Evolutionary conservation across 202 grass and related monocot genomes (phyloP).

Genomic region (Musa balbisiana): DNA sequence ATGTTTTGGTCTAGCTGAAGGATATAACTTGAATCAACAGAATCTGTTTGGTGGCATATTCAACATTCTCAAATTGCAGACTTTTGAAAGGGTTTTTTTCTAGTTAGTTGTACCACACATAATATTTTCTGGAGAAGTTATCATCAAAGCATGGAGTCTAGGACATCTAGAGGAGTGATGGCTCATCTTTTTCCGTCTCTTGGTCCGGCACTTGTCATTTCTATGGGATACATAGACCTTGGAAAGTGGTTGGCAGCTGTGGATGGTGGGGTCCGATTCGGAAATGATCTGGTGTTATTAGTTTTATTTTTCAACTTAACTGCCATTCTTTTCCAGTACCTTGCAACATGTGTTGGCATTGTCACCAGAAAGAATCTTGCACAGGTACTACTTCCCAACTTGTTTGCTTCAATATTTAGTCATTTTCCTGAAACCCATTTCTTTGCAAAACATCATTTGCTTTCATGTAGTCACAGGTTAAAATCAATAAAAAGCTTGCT

Average conservation of each 20-base stretch:
- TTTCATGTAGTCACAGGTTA: not conserved
- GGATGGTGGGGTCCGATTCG: constrained; percentile 77
- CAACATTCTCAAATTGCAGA: not conserved
- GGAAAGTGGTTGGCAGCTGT: constrained; percentile 86
- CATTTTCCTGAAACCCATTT: not conserved
- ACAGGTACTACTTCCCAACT: constrained; percentile 44
- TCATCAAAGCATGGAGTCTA: constrained; percentile 13
- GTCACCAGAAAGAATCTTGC: constrained; percentile 84
- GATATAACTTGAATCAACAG: not conserved
- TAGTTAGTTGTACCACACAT: not conserved
- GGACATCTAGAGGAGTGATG: constrained; percentile 17
- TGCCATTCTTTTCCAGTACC: constrained; percentile 91
- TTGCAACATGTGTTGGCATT: constrained; percentile 79
- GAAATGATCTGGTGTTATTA: constrained; percentile 68
- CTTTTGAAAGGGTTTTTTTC: not conserved
- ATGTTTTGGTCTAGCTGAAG: not conserved
- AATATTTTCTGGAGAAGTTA: not conserved
- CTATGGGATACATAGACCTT: constrained; percentile 92
- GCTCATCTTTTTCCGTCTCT: constrained; percentile 64
- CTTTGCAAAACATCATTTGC: constrained; percentile 5
- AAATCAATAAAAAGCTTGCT: not conserved
- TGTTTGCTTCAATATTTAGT: constrained; percentile 14
- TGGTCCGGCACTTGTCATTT: constrained; percentile 82
- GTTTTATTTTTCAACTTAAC: constrained; percentile 86
- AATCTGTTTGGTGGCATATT: not conserved